Evolutionary conservation across 441 rosid genomes (phyloP).

Genomic region (Eutrema salsugineum): DNA sequence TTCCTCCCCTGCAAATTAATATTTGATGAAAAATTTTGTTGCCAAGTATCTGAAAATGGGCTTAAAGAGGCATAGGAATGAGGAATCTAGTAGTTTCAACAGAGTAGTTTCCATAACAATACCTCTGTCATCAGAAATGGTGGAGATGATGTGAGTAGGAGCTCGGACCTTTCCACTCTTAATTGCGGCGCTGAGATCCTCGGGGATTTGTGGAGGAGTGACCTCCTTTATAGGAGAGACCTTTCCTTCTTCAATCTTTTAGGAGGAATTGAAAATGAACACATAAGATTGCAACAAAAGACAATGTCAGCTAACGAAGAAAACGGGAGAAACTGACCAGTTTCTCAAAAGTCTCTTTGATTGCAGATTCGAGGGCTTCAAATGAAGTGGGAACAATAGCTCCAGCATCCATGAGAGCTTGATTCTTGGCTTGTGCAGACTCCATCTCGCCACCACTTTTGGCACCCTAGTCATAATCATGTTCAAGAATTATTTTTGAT

Average conservation of each 20-base stretch:
- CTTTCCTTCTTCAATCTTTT: conserved; percentile 72
- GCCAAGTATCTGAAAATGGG: background rate
- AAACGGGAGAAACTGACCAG: conserved; percentile 48
- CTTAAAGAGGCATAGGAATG: background rate
- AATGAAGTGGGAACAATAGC: conserved; percentile 93
- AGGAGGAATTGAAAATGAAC: conserved; percentile 4
- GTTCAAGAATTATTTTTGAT: background rate
- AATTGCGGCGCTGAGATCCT: conserved; percentile 88
- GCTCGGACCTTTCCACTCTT: conserved; percentile 97
- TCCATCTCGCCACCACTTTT: conserved; percentile 99
- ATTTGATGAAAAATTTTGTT: background rate
- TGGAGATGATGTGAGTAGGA: conserved; percentile 93
- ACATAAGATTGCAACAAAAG: background rate
- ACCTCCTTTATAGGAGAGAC: conserved; percentile 74
- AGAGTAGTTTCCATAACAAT: background rate
- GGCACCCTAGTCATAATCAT: conserved; percentile 64
- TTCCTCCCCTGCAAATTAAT: conserved; percentile 65
- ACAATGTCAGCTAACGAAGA: background rate
- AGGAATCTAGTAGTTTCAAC: background rate
- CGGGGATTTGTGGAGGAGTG: conserved; percentile 87
- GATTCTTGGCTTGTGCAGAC: conserved; percentile 98
- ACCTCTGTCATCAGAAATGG: conserved; percentile 98
- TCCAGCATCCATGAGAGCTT: conserved; percentile 84
- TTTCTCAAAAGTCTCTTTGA: conserved; percentile 86
- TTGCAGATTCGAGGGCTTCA: conserved; percentile 73